Evolutionary conservation across 345 rosid species (phyloP), one percentile per base, ranked within the genome.

Genomic region (Noccaea bulbosa): DNA sequence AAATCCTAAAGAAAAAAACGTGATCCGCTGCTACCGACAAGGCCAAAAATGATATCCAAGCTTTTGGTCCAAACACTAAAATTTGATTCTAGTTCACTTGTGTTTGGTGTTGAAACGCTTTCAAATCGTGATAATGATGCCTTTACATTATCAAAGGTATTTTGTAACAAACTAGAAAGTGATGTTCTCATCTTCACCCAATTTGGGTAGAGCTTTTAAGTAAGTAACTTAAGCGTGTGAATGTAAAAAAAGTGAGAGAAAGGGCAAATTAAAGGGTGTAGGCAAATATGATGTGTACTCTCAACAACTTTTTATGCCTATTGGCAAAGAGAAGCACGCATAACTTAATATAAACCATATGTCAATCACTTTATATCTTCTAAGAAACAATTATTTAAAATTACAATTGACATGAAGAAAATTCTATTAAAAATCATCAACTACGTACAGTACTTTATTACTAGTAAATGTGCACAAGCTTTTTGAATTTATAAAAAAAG

Each of bases 91-190:
- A 35, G 11, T 4, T 59, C 11, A 61, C 27, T 32, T 16, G 15
- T 59, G 45, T 47, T 11, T 49, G 30, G 35, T 40, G 68, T 51
- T 41, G 45, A 9, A 62, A 71, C 39, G 6, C 41, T 62, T 71
- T n/a, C 7, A 7, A 43, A 59, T 54, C 39, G 44, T 58, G 54
- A 57, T 57, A 40, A 38, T 45, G 51, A 72, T 64, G 20, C 1
- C n/a, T 5, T 33, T 33, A 33, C 30, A 30, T 53, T 14, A 53
- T 7, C 69, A 64, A 52, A 71, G 37, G 35, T 55, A 54, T 52
- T 74, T 74, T 37, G 63, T 71, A 74, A 74, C 78, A 74, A 74
- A 74, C 73, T 35, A 44, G 69, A 74, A 68, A 74, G 73, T 44
- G 50, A 37, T 67, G 73, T 44, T 74, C 56, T 74, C 73, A 74